phyloP scores from a whole-genome alignment of 805 yeast species.

The Candida fluviatilis region DNA sequence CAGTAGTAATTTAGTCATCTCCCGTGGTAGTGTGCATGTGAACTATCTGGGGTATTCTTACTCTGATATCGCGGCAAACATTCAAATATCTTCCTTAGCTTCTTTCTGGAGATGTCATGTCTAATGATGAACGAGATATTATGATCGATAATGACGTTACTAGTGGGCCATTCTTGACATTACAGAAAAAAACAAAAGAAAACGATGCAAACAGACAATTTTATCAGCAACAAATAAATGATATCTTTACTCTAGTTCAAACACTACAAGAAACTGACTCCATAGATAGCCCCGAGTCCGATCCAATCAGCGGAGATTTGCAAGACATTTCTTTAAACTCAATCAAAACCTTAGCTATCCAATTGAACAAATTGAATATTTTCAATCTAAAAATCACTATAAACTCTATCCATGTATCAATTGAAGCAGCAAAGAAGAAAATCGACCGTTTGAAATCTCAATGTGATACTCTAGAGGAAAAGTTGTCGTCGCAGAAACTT shows the following conservation, averaged over 20 bases:
- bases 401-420: slow-evolving; percentile 10
- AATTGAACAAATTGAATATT: slow-evolving; percentile 25
- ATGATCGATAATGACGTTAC: not conserved
- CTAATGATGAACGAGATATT: too few species aligned
- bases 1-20: too few species aligned
- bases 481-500: not conserved
- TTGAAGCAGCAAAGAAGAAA: slow-evolving; percentile 3
- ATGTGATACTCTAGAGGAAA: not conserved
- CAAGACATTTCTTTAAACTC: slow-evolving; percentile 9
- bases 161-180: not conserved
- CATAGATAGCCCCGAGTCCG: not conserved
- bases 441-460: slow-evolving; percentile 4
- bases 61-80: too few species aligned
- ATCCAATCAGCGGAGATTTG: not conserved
- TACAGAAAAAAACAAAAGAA: slow-evolving; percentile 1
- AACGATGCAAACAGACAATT: slow-evolving; percentile 20
- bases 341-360: slow-evolving; percentile 23
- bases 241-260: slow-evolving; percentile 19
- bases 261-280: slow-evolving; percentile 9
- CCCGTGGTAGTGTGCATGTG: too few species aligned
- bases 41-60: too few species aligned
- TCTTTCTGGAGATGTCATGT: too few species aligned
- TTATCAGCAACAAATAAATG: slow-evolving; percentile 21
- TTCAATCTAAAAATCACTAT: slow-evolving; percentile 12
- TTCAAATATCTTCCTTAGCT: too few species aligned